Evolutionary conservation across 257 asterid species (phyloP).

Genomic region (Cynanchum wilfordii): DNA sequence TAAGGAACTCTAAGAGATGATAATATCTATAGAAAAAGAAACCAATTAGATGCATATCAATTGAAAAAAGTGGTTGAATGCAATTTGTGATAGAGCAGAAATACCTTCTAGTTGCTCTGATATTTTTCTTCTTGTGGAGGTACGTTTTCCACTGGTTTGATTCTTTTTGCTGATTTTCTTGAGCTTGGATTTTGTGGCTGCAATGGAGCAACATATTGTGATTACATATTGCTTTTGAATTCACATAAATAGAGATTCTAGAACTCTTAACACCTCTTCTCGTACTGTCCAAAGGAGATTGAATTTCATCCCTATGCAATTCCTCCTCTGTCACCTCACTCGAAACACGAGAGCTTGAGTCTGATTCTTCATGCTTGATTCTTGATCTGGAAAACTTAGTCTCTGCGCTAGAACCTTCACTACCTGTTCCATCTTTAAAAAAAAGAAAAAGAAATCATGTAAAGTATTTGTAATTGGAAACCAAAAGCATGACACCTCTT

Average conservation of each 20-base stretch:
- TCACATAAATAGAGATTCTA: slow-evolving; percentile 1
- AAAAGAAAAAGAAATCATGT: slow-evolving; percentile 13
- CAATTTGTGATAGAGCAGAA: not conserved
- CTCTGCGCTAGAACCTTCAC: slow-evolving; percentile 38
- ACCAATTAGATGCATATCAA: not conserved
- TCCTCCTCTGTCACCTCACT: slow-evolving; percentile 53
- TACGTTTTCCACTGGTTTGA: slow-evolving; percentile 24
- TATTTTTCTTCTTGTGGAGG: slow-evolving; percentile 37
- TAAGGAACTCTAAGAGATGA: not conserved
- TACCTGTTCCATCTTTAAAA: slow-evolving; percentile 41
- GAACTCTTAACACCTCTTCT: slow-evolving; percentile 31
- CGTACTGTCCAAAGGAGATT: slow-evolving; percentile 36
- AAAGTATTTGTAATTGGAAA: slow-evolving; percentile 7
- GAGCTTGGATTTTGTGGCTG: slow-evolving; percentile 50
- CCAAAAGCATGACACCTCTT: not conserved
- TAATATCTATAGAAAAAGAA: not conserved
- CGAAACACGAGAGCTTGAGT: slow-evolving; percentile 38
- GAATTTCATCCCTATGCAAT: slow-evolving; percentile 57
- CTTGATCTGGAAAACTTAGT: slow-evolving; percentile 27
- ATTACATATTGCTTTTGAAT: not conserved
- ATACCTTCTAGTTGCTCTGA: slow-evolving; percentile 47
- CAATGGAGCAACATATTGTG: slow-evolving; percentile 17
- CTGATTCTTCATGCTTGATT: slow-evolving; percentile 28
- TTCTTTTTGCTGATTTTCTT: slow-evolving; percentile 38
- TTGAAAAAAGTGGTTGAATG: not conserved